A percentile compares a stretch with the other conserved stretches of the same genome.
phyloP scores from a whole-genome alignment of 192 early-diverging fungal species.

The Bifiguratus adelaidae region DNA sequence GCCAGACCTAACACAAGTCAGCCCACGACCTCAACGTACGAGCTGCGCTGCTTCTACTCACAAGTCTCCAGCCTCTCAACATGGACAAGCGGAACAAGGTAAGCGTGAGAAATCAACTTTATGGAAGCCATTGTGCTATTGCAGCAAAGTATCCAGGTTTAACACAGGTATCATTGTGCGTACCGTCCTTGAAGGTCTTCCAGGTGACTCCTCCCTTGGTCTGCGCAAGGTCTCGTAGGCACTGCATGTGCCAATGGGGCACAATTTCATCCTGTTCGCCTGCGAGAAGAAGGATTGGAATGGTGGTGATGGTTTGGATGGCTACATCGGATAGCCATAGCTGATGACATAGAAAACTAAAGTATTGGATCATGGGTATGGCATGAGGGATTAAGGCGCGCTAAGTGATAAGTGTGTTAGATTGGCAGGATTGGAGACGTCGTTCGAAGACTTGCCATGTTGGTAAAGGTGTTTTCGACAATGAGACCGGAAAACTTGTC shows the following conservation, averaged over 20 bases:
- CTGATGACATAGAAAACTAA: slow-evolving; percentile 80
- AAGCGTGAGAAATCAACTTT: no score
- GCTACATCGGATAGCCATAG: slow-evolving; percentile 75
- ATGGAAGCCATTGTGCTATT: no score
- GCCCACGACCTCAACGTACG: no score
- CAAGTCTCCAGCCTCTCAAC: no score
- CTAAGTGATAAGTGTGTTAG: slow-evolving; percentile 31
- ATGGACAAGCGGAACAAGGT: no score
- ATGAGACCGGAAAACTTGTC: slow-evolving; percentile 70
- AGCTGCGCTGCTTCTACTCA: no score
- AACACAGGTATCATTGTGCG: slow-evolving; percentile 85
- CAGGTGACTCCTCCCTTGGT: slow-evolving; percentile 29
- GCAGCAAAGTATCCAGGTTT: slow-evolving; percentile 80
- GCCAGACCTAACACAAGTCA: no score
- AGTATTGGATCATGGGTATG: slow-evolving; percentile 58
- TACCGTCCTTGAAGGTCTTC: slow-evolving; percentile 70
- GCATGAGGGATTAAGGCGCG: slow-evolving; percentile 82
- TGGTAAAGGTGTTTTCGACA: slow-evolving; percentile 92
- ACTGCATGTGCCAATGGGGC: slow-evolving; percentile 78
- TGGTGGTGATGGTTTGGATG: slow-evolving; percentile 48
- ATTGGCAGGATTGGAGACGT: no score
- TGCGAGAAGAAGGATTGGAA: slow-evolving; percentile 76
- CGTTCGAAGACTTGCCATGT: slow-evolving; percentile 64
- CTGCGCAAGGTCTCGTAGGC: slow-evolving; percentile 52
- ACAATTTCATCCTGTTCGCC: slow-evolving; percentile 80